Percentiles rank a stretch among this genome's conserved stretches.
Conservation (phyloP, 805 yeast species). For the Candida nonsorbophila region DNA sequence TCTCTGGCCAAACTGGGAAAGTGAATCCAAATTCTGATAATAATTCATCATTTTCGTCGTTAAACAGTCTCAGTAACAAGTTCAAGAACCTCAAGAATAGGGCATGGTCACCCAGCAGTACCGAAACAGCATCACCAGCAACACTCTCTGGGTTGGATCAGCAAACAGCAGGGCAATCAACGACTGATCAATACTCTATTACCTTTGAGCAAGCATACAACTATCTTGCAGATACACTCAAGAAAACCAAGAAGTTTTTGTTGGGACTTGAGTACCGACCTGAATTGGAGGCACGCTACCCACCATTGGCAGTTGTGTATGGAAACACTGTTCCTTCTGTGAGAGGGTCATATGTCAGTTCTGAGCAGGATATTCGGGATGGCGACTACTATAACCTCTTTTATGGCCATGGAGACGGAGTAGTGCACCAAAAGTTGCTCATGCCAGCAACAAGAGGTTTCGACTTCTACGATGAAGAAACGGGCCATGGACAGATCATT, state of each 20-base stretch:
- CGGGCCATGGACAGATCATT: conserved; percentile 47
- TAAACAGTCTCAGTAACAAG: conserved; percentile 22
- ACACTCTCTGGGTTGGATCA: neutral
- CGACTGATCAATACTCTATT: conserved; percentile 13
- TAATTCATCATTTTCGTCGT: conserved; percentile 12
- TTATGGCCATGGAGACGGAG: conserved; percentile 94
- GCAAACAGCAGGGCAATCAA: conserved; percentile 3
- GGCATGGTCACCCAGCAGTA: conserved; percentile 11
- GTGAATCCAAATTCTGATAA: conserved; percentile 3
- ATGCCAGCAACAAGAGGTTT: conserved; percentile 77
- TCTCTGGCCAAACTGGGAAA: conserved; percentile 5
- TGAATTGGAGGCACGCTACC: conserved; percentile 47
- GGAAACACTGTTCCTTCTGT: conserved; percentile 84
- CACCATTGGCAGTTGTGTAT: conserved; percentile 79
- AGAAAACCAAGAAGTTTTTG: conserved; percentile 52
- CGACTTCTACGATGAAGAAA: conserved; percentile 17
- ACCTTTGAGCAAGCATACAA: conserved; percentile 56
- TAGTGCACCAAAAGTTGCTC: conserved; percentile 74
- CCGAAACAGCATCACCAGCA: neutral
- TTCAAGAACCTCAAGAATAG: conserved; percentile 19
- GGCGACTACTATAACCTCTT: conserved; percentile 74
- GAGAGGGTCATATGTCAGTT: conserved; percentile 66
- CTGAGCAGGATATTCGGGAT: conserved; percentile 54
- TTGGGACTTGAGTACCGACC: conserved; percentile 51
- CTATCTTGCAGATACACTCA: conserved; percentile 59